These are phyloP conservation scores for Coniferiporia sulphurascens DNA, from an alignment of 1,284 basidiomycete species.

Conservation along the genomic window DNA sequence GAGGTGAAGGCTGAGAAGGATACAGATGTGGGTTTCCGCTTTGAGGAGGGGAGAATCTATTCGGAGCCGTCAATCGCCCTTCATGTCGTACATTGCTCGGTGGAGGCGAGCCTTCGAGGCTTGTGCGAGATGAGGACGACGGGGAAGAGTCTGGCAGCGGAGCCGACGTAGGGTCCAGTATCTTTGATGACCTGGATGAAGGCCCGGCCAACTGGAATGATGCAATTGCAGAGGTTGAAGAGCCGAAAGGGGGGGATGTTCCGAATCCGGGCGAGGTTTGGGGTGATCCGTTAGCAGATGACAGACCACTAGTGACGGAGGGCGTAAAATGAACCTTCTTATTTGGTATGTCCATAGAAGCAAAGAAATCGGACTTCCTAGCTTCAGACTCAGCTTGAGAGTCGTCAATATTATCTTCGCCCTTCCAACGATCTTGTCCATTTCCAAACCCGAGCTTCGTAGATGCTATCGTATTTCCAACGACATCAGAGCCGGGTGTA, in stretches of 20 bases:
- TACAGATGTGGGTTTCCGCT: background rate
- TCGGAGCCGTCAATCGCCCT: slow-evolving; percentile 2
- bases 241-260: slow-evolving; percentile 16
- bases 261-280: slow-evolving; percentile 27
- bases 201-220: background rate
- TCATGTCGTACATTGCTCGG: background rate
- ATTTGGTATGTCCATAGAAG: slow-evolving; percentile 21
- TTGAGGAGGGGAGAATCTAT: background rate
- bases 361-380: background rate
- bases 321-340: slow-evolving; percentile 47
- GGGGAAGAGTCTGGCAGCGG: slow-evolving; percentile 22
- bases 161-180: slow-evolving; percentile 8
- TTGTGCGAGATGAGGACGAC: slow-evolving; percentile 10
- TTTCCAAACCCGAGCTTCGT: slow-evolving; percentile 6
- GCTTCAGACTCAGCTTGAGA: background rate
- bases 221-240: background rate
- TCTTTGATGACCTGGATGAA: background rate
- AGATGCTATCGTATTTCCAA: slow-evolving; percentile 14
- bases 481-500: slow-evolving; percentile 44
- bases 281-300: slow-evolving; percentile 26
- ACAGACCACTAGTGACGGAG: slow-evolving; percentile 34
- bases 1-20: slow-evolving; percentile 3
- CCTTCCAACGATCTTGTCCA: slow-evolving; percentile 10
- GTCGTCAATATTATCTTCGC: background rate
- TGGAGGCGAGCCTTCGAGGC: slow-evolving; percentile 5